These are phyloP conservation scores for Phanerodontia chrysosporium DNA, from an alignment of 768 basidiomycete genomes.

Conservation along the genomic window DNA sequence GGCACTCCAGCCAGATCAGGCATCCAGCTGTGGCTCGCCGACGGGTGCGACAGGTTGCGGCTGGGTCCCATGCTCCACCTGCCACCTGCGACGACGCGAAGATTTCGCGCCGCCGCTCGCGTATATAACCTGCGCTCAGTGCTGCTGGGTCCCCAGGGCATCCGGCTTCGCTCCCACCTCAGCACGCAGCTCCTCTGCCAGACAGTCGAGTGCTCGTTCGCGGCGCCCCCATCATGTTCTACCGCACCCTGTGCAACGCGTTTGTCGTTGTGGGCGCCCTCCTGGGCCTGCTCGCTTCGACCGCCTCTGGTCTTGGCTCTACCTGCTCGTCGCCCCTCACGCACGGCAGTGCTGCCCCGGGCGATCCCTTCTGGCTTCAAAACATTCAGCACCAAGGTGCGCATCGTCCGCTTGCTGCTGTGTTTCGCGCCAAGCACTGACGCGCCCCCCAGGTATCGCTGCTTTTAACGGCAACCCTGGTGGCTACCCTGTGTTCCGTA, in stretches of 20 bases:
- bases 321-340: conserved; percentile 45
- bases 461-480: conserved; percentile 54
- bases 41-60: neutral
- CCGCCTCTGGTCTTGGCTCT: conserved; percentile 38
- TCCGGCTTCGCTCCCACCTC: neutral
- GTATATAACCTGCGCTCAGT: neutral
- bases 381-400: conserved; percentile 57
- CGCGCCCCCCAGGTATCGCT: conserved; percentile 30
- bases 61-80: neutral
- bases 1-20: conserved; percentile 3
- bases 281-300: conserved; percentile 12
- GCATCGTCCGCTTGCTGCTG: neutral
- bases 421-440: neutral
- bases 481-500: conserved; percentile 67
- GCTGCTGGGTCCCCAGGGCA: neutral
- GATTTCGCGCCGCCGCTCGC: too few species aligned
- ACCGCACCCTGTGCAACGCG: conserved; percentile 4
- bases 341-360: conserved; percentile 44
- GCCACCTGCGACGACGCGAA: neutral
- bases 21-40: neutral
- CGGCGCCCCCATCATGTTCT: conserved; percentile 1
- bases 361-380: conserved; percentile 67
- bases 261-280: conserved; percentile 11
- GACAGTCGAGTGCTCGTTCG: neutral
- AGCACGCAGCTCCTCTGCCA: neutral